These are phyloP conservation scores for Tricholoma bakamatsutake DNA, from an alignment of 768 basidiomycete species.

Conservation along the genomic window DNA sequence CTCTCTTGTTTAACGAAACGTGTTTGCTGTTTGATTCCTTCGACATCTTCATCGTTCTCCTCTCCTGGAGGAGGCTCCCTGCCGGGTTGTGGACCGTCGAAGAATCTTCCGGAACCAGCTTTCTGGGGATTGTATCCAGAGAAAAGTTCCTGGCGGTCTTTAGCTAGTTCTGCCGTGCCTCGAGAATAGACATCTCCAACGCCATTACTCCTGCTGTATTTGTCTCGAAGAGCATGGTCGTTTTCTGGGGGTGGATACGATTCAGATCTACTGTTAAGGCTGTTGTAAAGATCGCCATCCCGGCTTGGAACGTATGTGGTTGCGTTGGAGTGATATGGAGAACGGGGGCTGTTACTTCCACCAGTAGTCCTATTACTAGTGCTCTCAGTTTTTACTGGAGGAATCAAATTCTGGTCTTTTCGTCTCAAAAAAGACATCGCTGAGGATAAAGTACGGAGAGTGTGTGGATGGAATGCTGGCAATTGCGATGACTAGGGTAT, in stretches of 20 bases:
- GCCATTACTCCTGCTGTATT: slow-evolving; percentile 45
- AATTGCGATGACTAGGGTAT: neutral
- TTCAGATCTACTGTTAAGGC: slow-evolving; percentile 16
- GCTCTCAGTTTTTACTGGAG: slow-evolving; percentile 46
- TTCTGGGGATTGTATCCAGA: slow-evolving; percentile 64
- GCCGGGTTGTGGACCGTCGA: slow-evolving; percentile 51
- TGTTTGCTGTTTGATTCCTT: slow-evolving; percentile 93
- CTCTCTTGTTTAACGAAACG: slow-evolving; percentile 88
- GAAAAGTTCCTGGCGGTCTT: slow-evolving; percentile 70
- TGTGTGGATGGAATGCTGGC: neutral
- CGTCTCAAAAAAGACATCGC: slow-evolving; percentile 66
- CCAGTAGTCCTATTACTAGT: slow-evolving; percentile 24
- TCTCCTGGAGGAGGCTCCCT: slow-evolving; percentile 52
- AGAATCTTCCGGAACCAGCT: slow-evolving; percentile 58
- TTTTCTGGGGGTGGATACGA: slow-evolving; percentile 10
- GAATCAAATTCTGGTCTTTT: slow-evolving; percentile 60
- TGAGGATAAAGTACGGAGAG: slow-evolving; percentile 3
- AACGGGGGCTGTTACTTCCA: slow-evolving; percentile 27
- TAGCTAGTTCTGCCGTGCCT: slow-evolving; percentile 51
- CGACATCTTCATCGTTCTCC: slow-evolving; percentile 82
- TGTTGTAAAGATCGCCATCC: slow-evolving; percentile 56
- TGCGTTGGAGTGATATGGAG: slow-evolving; percentile 44
- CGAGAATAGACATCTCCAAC: slow-evolving; percentile 66
- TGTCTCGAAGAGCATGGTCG: slow-evolving; percentile 28
- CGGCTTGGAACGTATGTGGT: slow-evolving; percentile 65